phyloP scores from a whole-genome alignment of 345 rosid genomes.

The Streptanthus diversifolius region DNA sequence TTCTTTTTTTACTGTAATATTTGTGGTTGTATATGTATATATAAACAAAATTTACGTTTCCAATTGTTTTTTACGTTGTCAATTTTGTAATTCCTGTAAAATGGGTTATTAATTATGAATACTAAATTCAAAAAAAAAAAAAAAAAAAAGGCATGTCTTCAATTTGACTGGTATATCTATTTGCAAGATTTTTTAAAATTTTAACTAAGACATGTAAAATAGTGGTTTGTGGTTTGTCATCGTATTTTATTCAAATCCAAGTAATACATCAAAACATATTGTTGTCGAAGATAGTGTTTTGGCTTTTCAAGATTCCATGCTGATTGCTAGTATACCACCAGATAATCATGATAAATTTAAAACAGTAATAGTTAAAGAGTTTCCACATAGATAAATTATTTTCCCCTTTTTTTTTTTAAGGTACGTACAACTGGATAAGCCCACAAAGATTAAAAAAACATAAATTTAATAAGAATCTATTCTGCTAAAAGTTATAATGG shows the following conservation, averaged over 20 bases:
- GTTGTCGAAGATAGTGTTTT: background rate
- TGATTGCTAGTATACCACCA: background rate
- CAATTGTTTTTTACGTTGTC: background rate
- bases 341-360: no score
- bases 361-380: no score
- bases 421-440: background rate
- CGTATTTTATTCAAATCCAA: background rate
- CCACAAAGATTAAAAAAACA: constrained; percentile 13
- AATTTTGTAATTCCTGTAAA: background rate
- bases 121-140: no score
- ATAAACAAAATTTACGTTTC: background rate
- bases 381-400: no score
- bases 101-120: no score
- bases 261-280: background rate
- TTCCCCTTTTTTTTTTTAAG: no score
- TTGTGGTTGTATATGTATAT: background rate
- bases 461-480: background rate
- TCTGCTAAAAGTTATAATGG: background rate
- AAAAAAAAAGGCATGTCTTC: no score
- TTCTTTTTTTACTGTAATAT: background rate
- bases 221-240: background rate
- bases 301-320: background rate
- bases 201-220: background rate
- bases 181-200: background rate
- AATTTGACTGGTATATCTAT: background rate